phyloP scores from a whole-genome alignment of 1,284 basidiomycete genomes.

The Malassezia caprae region DNA sequence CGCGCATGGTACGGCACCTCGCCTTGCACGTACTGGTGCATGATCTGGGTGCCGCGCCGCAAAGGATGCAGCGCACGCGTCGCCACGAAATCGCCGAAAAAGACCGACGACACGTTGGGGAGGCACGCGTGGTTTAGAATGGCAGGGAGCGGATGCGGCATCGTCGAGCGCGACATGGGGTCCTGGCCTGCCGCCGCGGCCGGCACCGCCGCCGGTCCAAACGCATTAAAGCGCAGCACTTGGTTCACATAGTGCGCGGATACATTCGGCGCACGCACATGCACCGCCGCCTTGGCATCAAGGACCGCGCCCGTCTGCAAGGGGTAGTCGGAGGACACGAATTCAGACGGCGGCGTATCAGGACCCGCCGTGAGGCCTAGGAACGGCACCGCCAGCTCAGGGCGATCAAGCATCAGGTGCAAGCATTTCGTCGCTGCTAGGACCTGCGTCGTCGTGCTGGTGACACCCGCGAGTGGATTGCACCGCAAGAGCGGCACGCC shows the following conservation, averaged over 20 bases:
- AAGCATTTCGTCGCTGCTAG: conserved; percentile 40
- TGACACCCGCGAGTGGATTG: conserved; percentile 33
- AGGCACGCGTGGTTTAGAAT: conserved; percentile 46
- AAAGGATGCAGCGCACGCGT: conserved; percentile 38
- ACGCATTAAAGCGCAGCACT: conserved; percentile 46
- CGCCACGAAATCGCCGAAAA: conserved; percentile 42
- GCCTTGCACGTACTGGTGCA: conserved; percentile 45
- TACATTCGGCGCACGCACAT: neutral
- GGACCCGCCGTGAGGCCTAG: conserved; percentile 45
- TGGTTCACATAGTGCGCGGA: conserved; percentile 40
- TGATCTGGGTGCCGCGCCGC: conserved; percentile 38
- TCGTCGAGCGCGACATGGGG: conserved; percentile 32
- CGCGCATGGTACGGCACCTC: conserved; percentile 35
- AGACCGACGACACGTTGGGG: conserved; percentile 45
- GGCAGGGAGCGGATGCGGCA: conserved; percentile 45
- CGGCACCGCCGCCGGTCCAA: conserved; percentile 37
- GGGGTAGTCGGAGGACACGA: conserved; percentile 29
- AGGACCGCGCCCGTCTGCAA: conserved; percentile 11
- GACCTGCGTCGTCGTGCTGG: conserved; percentile 45
- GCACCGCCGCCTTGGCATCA: neutral
- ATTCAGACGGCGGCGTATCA: conserved; percentile 21
- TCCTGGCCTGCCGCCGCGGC: conserved; percentile 19
- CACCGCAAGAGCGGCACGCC: conserved; percentile 31
- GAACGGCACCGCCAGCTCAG: conserved; percentile 30
- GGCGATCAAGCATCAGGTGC: conserved; percentile 36